These are phyloP conservation scores for Vickermania ingenoplastis DNA, from an alignment of 208 protist species.

Conservation along the genomic window DNA sequence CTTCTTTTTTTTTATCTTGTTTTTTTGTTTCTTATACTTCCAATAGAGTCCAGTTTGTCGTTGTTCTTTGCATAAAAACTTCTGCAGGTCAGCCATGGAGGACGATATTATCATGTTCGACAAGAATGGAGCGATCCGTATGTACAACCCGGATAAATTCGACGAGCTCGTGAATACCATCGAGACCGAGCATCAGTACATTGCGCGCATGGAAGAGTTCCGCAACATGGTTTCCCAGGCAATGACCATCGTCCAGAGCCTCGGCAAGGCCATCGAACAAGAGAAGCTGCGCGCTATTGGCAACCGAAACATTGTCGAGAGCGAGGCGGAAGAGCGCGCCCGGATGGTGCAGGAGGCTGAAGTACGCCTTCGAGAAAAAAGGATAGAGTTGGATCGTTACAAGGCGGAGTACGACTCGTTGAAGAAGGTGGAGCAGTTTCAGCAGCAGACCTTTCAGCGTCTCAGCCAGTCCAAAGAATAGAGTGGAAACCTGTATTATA, in stretches of 20 bases:
- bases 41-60: slow-evolving; percentile 5
- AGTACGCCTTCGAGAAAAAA: slow-evolving; percentile 78
- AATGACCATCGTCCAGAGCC: slow-evolving; percentile 68
- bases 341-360: slow-evolving; percentile 71
- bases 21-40: slow-evolving; percentile 7
- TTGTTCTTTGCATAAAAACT: not conserved
- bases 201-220: slow-evolving; percentile 82
- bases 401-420: slow-evolving; percentile 81
- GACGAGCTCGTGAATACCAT: slow-evolving; percentile 71
- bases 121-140: slow-evolving; percentile 75
- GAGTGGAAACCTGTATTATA: too few species aligned
- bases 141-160: slow-evolving; percentile 88
- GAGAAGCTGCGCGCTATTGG: slow-evolving; percentile 85
- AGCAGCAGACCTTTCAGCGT: slow-evolving; percentile 67
- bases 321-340: slow-evolving; percentile 74
- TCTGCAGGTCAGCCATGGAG: slow-evolving; percentile 60
- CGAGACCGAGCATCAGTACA: slow-evolving; percentile 59
- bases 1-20: slow-evolving; percentile 5
- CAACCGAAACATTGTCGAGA: slow-evolving; percentile 79
- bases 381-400: slow-evolving; percentile 86
- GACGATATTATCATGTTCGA: slow-evolving; percentile 88
- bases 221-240: slow-evolving; percentile 64
- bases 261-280: slow-evolving; percentile 73
- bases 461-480: slow-evolving; percentile 65
- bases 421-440: slow-evolving; percentile 70